phyloP scores from a whole-genome alignment of 805 yeast species.

The Sugiyamaella chiloensis region DNA sequence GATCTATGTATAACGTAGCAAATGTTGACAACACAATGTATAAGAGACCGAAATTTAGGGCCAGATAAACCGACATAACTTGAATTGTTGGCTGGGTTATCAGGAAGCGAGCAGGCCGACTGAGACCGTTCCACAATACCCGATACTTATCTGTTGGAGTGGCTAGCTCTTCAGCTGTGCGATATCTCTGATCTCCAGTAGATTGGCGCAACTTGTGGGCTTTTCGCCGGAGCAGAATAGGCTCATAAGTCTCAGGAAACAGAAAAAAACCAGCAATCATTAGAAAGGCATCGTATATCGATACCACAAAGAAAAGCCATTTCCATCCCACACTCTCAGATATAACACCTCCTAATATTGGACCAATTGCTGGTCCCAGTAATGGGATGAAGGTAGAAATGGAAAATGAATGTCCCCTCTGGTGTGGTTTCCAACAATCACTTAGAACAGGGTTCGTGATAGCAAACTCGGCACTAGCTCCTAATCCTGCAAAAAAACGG shows the following conservation, averaged over 20 bases:
- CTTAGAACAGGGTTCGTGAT: constrained; percentile 80
- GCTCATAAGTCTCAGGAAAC: constrained; percentile 72
- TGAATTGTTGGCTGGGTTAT: constrained; percentile 53
- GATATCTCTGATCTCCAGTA: constrained; percentile 38
- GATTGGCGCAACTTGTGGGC: constrained; percentile 55
- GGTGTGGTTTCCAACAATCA: constrained; percentile 68
- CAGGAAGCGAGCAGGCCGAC: constrained; percentile 51
- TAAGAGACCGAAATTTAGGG: constrained; percentile 53
- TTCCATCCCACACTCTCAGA: constrained; percentile 61
- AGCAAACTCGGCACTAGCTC: constrained; percentile 79
- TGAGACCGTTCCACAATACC: constrained; percentile 39
- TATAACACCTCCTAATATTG: constrained; percentile 56
- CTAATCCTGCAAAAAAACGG: constrained; percentile 69
- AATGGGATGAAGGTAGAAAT: constrained; percentile 76
- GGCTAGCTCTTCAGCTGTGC: constrained; percentile 41
- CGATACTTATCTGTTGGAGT: constrained; percentile 5
- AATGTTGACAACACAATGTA: constrained; percentile 59
- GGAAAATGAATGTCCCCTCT: constrained; percentile 70
- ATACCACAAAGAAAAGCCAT: constrained; percentile 65
- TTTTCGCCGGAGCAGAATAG: constrained; percentile 64
- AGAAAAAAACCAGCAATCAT: constrained; percentile 59
- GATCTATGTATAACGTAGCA: constrained; percentile 52
- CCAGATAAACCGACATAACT: constrained; percentile 53
- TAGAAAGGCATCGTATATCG: constrained; percentile 59
- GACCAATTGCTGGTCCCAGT: constrained; percentile 73